Percentiles rank a stretch among this genome's conserved stretches.
Conservation (phyloP, 177 flowering plant species). For the Vitis hybrid region DNA sequence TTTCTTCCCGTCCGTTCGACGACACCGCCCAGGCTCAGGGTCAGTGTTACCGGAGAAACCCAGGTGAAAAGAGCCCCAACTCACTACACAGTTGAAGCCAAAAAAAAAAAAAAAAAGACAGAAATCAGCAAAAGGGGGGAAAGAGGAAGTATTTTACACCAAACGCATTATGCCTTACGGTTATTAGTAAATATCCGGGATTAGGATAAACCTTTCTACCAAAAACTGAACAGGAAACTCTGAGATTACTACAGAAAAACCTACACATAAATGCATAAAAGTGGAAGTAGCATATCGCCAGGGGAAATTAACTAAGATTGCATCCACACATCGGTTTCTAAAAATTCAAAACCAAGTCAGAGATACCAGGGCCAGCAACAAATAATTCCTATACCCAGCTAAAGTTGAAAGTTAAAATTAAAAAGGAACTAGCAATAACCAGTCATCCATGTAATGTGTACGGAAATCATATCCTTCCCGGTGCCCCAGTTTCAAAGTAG, state of each 20-base stretch:
- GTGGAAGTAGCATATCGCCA: background rate
- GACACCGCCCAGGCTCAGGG: constrained; percentile 69
- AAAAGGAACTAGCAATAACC: background rate
- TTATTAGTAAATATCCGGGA: background rate
- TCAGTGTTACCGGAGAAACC: constrained; percentile 48
- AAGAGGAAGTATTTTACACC: background rate
- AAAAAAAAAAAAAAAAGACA: background rate
- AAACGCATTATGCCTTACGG: constrained; percentile 4
- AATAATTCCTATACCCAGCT: background rate
- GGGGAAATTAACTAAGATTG: background rate
- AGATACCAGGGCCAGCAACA: background rate
- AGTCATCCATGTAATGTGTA: background rate
- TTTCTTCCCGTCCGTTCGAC: constrained; percentile 77
- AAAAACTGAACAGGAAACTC: background rate
- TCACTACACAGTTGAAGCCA: constrained; percentile 24
- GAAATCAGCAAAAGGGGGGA: background rate
- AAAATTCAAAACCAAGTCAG: background rate
- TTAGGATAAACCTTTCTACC: constrained; percentile 1
- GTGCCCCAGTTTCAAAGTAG: background rate
- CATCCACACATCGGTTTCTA: background rate
- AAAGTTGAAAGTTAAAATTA: background rate
- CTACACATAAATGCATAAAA: constrained; percentile 3
- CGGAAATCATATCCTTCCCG: background rate
- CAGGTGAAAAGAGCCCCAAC: constrained; percentile 53
- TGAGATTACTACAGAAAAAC: background rate